Evolutionary conservation across 768 basidiomycete genomes (phyloP), one percentile per base, ranked within the genome.

Genomic region (Calvatia gigantea): DNA sequence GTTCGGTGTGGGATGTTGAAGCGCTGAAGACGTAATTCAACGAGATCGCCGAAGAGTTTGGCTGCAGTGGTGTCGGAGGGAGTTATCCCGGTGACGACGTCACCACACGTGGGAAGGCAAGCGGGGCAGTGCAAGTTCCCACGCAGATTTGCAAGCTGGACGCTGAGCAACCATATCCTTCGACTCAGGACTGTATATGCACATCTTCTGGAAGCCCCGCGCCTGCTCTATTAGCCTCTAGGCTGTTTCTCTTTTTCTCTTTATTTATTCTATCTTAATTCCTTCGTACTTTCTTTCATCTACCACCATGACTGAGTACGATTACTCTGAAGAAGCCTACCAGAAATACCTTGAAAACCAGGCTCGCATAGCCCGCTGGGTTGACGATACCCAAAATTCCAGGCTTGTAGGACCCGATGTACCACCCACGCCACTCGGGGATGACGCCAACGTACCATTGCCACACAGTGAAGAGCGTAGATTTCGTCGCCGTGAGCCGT

Each of bases 261-360:
- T 19, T 47, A 45, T 58, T 48, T 58, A 58, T 58, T 45, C 41
- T 42, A 51, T 15, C 33, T 27, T 38, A 37, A 9, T 41, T 42
- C 49, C 44, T 49, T 39, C 11, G 33, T 33, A 25, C 57, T 29
- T 41, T 23, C 19, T 17, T 7, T n/a, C 54, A 41, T 8, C 41
- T n/a, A 42, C 8, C 45, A 54, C 51, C 48, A 61, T 61, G 60
- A 61, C 60, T 6, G 60, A 61, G 41, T 61, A 61, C 57, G 60
- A 61, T 53, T 61, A 55, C 29, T 61, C 60, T 6, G 48, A 47
- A 9, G 51, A 58, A 28, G 60, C 60, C 19, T 61, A 51, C 52
- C 53, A 61, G 42, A 57, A 57, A 12, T 55, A 61, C 49, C 49
- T 61, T 17, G 60, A 52, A 15, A 58, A 52, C 23, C 60, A 61